Evolutionary conservation across 73 alveolate genomes (phyloP).

Genomic region (Halteria grandinella): DNA sequence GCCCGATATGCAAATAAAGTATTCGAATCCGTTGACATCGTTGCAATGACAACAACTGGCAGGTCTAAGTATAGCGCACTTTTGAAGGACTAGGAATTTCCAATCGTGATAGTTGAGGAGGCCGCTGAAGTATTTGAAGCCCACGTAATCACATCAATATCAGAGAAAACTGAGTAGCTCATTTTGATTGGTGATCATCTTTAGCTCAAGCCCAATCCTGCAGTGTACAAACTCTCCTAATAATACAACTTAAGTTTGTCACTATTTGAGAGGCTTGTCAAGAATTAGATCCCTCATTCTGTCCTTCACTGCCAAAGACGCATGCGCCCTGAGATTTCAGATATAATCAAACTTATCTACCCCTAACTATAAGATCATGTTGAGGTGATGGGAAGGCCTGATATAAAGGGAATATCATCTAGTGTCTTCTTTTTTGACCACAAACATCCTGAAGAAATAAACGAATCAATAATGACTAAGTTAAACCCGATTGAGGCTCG

Average conservation of each 20-base stretch:
- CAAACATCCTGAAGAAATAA: slow-evolving; percentile 62
- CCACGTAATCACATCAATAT: slow-evolving; percentile 71
- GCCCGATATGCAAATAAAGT: background rate
- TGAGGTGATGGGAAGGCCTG: slow-evolving; percentile 50
- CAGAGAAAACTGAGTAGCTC: slow-evolving; percentile 71
- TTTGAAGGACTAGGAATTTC: slow-evolving; percentile 67
- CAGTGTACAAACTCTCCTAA: slow-evolving; percentile 66
- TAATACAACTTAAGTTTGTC: slow-evolving; percentile 79
- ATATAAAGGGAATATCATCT: slow-evolving; percentile 65
- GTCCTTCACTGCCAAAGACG: slow-evolving; percentile 80
- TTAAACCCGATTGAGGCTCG: slow-evolving; percentile 77
- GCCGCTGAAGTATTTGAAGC: slow-evolving; percentile 95
- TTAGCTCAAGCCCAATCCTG: slow-evolving; percentile 82
- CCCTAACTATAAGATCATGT: slow-evolving; percentile 61
- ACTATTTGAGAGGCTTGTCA: slow-evolving; percentile 86
- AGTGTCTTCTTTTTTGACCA: slow-evolving; percentile 83
- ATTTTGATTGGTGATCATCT: slow-evolving; percentile 92
- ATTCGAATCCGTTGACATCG: slow-evolving; percentile 29
- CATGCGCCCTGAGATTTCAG: slow-evolving; percentile 87
- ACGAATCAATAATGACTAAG: slow-evolving; percentile 72
- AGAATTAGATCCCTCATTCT: slow-evolving; percentile 60
- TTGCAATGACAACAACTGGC: slow-evolving; percentile 81
- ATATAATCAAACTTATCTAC: slow-evolving; percentile 82
- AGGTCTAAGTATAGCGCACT: slow-evolving; percentile 60
- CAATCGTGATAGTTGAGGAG: slow-evolving; percentile 86